Conservation (phyloP, 345 rosid genomes). For the Bretschneidera sinensis region DNA sequence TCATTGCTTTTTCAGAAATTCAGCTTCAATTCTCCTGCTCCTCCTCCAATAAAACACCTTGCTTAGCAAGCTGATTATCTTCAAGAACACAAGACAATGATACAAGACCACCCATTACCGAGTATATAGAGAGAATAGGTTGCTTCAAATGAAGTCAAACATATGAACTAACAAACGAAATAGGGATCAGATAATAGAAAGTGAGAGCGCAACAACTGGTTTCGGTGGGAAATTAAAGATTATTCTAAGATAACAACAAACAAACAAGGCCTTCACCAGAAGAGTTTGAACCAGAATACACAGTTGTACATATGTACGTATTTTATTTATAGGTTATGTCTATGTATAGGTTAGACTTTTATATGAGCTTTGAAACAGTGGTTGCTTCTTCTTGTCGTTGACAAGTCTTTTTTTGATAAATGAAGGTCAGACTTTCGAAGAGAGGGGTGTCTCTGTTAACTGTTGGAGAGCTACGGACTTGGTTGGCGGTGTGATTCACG, state of each 20-base stretch:
- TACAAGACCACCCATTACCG: constrained; percentile 32
- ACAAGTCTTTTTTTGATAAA: background rate
- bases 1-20: constrained; percentile 9
- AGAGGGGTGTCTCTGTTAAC: background rate
- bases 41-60: constrained; percentile 5
- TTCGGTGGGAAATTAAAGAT: background rate
- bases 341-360: background rate
- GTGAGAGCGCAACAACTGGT: constrained; percentile 72
- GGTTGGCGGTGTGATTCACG: background rate
- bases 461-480: constrained; percentile 4
- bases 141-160: constrained; percentile 81
- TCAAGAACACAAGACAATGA: constrained; percentile 21
- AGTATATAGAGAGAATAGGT: constrained; percentile 22
- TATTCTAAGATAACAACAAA: background rate
- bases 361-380: background rate
- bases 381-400: background rate
- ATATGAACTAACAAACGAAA: constrained; percentile 27
- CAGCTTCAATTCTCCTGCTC: constrained; percentile 23
- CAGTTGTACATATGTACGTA: background rate
- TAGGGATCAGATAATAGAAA: constrained; percentile 42
- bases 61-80: constrained; percentile 12
- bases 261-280: constrained; percentile 2
- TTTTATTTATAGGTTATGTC: background rate
- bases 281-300: background rate
- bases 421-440: background rate